A percentile compares a stretch with the other conserved stretches of the same genome.
phyloP scores from a whole-genome alignment of 768 basidiomycete species.

The Lentinula detonsa region DNA sequence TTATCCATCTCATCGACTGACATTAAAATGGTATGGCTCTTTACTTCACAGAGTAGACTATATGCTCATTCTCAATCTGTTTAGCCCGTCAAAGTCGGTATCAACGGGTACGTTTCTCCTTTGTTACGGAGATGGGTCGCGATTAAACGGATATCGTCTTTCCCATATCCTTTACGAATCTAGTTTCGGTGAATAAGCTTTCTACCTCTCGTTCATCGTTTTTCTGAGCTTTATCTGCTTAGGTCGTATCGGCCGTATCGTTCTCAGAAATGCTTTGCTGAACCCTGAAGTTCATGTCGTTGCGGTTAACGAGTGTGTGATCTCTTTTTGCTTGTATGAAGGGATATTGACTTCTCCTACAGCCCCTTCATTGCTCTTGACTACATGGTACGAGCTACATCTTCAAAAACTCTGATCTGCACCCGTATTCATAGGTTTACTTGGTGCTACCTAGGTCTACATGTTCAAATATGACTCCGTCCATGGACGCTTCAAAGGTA shows the following conservation, averaged over 20 bases:
- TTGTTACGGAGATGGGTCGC: background rate
- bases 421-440: background rate
- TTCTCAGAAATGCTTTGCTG: slow-evolving; percentile 88
- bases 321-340: slow-evolving; percentile 6
- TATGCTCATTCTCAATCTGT: background rate
- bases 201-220: background rate
- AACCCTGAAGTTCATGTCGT: slow-evolving; percentile 75
- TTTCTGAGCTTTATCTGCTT: slow-evolving; percentile 7
- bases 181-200: slow-evolving; percentile 66
- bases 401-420: background rate
- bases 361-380: slow-evolving; percentile 96
- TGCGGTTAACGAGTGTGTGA: slow-evolving; percentile 86
- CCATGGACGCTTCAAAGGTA: slow-evolving; percentile 88
- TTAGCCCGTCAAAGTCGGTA: slow-evolving; percentile 78
- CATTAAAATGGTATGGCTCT: slow-evolving; percentile 6
- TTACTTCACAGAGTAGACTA: background rate
- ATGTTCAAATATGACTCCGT: slow-evolving; percentile 98
- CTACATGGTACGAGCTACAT: slow-evolving; percentile 72
- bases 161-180: background rate
- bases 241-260: slow-evolving; percentile 99
- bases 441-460: slow-evolving; percentile 58
- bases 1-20: background rate
- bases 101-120: slow-evolving; percentile 74
- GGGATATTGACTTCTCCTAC: background rate
- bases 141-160: background rate